Evolutionary conservation across 176 grass and related monocot species (phyloP), one percentile per base, ranked within the genome.

Genomic region (Chrysopogon serrulatus): DNA sequence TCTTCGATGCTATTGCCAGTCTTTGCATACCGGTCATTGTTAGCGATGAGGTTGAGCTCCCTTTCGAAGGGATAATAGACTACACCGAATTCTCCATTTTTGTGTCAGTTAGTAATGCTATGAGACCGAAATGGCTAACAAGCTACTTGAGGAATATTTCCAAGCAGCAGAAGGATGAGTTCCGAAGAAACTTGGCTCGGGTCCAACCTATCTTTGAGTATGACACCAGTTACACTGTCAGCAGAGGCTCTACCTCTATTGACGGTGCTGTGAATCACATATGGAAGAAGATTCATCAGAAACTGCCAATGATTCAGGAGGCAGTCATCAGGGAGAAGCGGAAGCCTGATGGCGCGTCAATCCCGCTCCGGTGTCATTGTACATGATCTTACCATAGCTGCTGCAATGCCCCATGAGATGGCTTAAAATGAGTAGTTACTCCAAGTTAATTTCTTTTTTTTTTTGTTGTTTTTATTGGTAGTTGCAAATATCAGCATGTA

Each of bases 1-100:
- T 95, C 32, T 98, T 98, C 61, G 95, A 98, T 53, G 92, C 90
- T 23, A 59, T 98, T 75, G 78, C 90, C 67, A 98, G 96, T 42
- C 86, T 95, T 17, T 98, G 96, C 83, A 93, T 98, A 80, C 96
- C 96, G 6, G 87, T 98, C 59, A 86, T 95, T 48, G 82, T 98
- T 26, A 95, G 92, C 13, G 93, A 95, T 89, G 83, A 85, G 24
- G 89, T 98, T 31, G 90, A 91, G 57, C 91, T 98, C 62, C 96
- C 96, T 27, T 98, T 95, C 9, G 92, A 98, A 84, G 96, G 91
- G 73, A 84, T 93, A 30, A 59, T 98, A 49, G 90, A 98, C 75
- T 98, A 98, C 79, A 88, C 92, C 6, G 60, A 93, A 18, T 88
- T 95, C 65, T 74, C 89, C 65, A 37, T 95, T 88, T 98, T 95